Evolutionary conservation across 2,329 filamentous ascomycete genomes (phyloP).

Genomic region (Microcera coccophila): DNA sequence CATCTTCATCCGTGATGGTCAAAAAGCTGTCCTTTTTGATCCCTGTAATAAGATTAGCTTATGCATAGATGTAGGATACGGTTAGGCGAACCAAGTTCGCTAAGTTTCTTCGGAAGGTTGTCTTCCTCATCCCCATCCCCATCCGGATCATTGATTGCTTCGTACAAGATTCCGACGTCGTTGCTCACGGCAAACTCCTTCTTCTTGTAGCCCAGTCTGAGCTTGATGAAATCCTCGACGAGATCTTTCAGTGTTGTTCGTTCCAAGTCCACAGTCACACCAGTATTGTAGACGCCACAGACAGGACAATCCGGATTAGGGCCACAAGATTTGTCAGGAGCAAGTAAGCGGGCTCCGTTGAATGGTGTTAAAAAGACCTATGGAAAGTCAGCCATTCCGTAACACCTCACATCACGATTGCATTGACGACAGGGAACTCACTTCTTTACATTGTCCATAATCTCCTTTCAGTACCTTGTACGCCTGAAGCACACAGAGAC

Average conservation of each 20-base stretch:
- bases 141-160: slow-evolving; percentile 11
- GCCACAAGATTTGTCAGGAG: slow-evolving; percentile 50
- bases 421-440: slow-evolving; percentile 32
- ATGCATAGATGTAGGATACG: neutral
- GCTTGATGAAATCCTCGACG: slow-evolving; percentile 68
- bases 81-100: slow-evolving; percentile 60
- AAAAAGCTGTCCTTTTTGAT: slow-evolving; percentile 72
- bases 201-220: slow-evolving; percentile 70
- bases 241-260: slow-evolving; percentile 74
- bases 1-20: slow-evolving; percentile 80
- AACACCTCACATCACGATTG: neutral
- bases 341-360: slow-evolving; percentile 54
- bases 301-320: slow-evolving; percentile 82
- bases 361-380: slow-evolving; percentile 76
- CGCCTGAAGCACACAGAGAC: slow-evolving; percentile 84
- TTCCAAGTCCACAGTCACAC: slow-evolving; percentile 63
- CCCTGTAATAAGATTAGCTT: slow-evolving; percentile 39
- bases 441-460: slow-evolving; percentile 70
- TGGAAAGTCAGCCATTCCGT: neutral
- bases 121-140: slow-evolving; percentile 79
- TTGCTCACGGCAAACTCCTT: slow-evolving; percentile 74
- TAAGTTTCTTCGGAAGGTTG: slow-evolving; percentile 75
- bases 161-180: slow-evolving; percentile 72
- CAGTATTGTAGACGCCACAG: slow-evolving; percentile 70
- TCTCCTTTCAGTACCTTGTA: slow-evolving; percentile 83